Base-by-base conservation (phyloP, 306 rosid genomes). In the Senna tora region DNA sequence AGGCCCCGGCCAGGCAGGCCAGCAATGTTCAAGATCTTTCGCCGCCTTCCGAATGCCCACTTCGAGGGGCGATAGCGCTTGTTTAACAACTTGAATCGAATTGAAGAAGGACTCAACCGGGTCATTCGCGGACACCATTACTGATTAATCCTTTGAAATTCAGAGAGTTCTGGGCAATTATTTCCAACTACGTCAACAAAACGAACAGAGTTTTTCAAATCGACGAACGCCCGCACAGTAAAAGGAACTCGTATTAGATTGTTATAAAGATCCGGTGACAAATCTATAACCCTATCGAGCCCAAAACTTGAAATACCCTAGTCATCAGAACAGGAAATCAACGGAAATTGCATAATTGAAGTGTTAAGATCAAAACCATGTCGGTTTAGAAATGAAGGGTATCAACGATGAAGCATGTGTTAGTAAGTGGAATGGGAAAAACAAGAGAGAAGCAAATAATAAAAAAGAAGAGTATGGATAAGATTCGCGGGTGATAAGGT, bases 91-190 rank as follows among this genome's bases (percentile, higher is more conserved):
- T 41, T 89, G 97, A 84, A 95, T 82, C 77, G 99, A 88, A 86
- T 84, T 89, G 84, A 90, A 77, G 85, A 95, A 84, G 38, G 93
- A 88, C 79, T 95, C 96, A 55, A 86, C 84, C 59, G 99, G 97
- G 83, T 88, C 93, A 67, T 87, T 88, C 32, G 83, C 81, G 28
- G 92, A 73, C 81, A 92, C 92, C 99, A 95, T 95, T 73, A 81
- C 84, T 80, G 20, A 82, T 61, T 72, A 77, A 51, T 67, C 81
- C 79, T 25, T 66, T 69, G 50, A 67, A 83, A 82, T 71, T 51
- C 69, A 2, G 16, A 41, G 28, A 34, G 51, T 42, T 17, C 50
- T 58, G 19, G 15, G 0, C 21, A 45, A 79, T 52, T 73, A 77
- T 12, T 5, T 34, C 43, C 14, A 25, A 56, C 59, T 43, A 10